Evolutionary conservation across 2,329 filamentous ascomycete species (phyloP), one percentile per base, ranked within the genome.

Genomic region (Pezizomycotina sp.): DNA sequence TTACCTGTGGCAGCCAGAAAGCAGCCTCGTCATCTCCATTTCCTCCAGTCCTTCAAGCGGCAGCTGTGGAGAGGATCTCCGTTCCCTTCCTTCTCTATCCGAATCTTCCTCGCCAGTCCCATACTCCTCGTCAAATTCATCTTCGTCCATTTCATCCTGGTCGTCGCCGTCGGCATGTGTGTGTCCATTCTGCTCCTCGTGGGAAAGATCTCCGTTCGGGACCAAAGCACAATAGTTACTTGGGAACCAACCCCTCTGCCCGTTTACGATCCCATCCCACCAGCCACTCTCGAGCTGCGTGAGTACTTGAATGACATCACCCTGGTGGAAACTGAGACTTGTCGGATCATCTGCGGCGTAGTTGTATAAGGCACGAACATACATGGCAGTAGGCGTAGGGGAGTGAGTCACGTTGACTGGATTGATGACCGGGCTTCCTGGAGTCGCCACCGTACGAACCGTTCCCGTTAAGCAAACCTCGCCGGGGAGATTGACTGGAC

Each of bases 181-280:
- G 70, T 64, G 35, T 66, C 57, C 32, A 64, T 68, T 65, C 46
- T 63, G 62, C 9, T 66, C 61, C 35, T 80, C 74, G 26, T 69
- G 66, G 19, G 77, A 64, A 45, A 91, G 79, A 50, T 81, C 77
- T 32, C 77, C 69, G 50, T 73, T 74, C 42, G 73, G 70, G 51
- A 95, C 77, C 46, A 89, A 73, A 48, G 82, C 75, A 62, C 89
- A 95, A 62, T 98, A 98, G 59, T 98, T 98, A 65, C 86, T 95
- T 23, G 89, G 89, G 58, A 98, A 98, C 89, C 89, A 98, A 56
- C 89, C 89, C 55, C 89, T 76, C 50, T 92, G 79, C 41, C 84
- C 82, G 53, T 93, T 89, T 56, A 98, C 92, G 37, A 98, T 82
- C 31, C 89, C 89, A 61, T 98, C 89, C 89, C 89, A 98, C 89